Evolutionary conservation across 2,329 filamentous ascomycete species (phyloP), one percentile per base, ranked within the genome.

Genomic region (Hypomyces perniciosus): DNA sequence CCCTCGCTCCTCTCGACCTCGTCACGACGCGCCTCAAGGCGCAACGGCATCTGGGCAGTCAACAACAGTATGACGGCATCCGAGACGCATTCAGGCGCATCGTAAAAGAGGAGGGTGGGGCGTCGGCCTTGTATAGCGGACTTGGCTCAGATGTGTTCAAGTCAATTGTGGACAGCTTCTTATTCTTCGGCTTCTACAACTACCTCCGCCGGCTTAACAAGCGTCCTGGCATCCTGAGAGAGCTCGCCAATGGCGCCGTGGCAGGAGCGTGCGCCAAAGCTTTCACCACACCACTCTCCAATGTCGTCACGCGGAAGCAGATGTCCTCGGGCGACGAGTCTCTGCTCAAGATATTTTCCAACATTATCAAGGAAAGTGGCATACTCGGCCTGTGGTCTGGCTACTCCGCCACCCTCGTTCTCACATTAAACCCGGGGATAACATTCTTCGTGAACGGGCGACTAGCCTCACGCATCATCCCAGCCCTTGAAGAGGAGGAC

Each of bases 151-250:
- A 88, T 61, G 80, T 85, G 8, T 75, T 72, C 60, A 89, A 87
- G 66, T 83, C 81, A 27, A 75, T 84, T 26, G 76, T 81, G 30
- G 89, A 93, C 70, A 88, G 85, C 51, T 92, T 93, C 64, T 75
- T 95, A 46, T 95, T 95, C 74, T 95, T 95, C 70, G 77, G 92
- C 13, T 85, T 88, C 52, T 95, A 95, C 69, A 87, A 77, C 54
- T 66, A 74, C 28, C 63, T 77, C 45, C 63, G 69, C 42, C 67
- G 68, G 45, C 67, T 69, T 58, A 69, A 63, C 52, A 57, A 68
- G 56, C 62, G 59, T 20, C 70, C 93, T 1, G 79, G 79, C 3
- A 76, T 84, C 1, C 52, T 85, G 26, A 85, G 90, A 60, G 89
- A 95, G 67, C 75, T 96, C 33, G 77, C 79, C 6, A 79, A 92